A percentile compares a stretch with the other conserved stretches of the same genome.
Evolutionary conservation across 768 basidiomycete species (phyloP).

Genomic region (Boletus subparvulus): DNA sequence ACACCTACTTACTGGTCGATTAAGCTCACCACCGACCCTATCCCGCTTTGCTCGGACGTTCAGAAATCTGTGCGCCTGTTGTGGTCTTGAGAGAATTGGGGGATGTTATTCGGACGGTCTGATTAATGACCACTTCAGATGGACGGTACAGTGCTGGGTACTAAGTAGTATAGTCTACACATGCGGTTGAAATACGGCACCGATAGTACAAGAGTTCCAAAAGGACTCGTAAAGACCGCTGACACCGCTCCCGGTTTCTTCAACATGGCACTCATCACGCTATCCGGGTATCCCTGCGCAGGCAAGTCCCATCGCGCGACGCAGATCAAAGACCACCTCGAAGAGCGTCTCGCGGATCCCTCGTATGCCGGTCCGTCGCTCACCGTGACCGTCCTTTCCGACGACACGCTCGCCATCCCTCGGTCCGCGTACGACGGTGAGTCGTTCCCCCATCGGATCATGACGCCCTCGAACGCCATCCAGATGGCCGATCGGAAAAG

Average conservation of each 20-base stretch:
- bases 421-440: constrained; percentile 74
- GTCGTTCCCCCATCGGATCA: constrained; percentile 8
- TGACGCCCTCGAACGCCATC: not conserved
- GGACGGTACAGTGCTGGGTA: too few relatives aligned
- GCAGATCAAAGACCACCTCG: constrained; percentile 61
- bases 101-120: too few relatives aligned
- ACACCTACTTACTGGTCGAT: too few relatives aligned
- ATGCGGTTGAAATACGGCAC: too few relatives aligned
- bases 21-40: too few relatives aligned
- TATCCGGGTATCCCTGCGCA: constrained; percentile 84
- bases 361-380: constrained; percentile 53
- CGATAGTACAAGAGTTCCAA: too few relatives aligned
- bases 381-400: constrained; percentile 59
- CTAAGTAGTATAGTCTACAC: too few relatives aligned
- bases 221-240: too few relatives aligned
- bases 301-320: constrained; percentile 79
- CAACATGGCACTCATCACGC: constrained; percentile 86
- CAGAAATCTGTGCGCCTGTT: too few relatives aligned
- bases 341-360: constrained; percentile 47
- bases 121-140: too few relatives aligned
- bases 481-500: constrained; percentile 84
- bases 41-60: too few relatives aligned
- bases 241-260: not conserved
- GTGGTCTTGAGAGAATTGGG: too few relatives aligned
- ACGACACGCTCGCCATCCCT: constrained; percentile 64